Evolutionary conservation across 805 yeast genomes (phyloP), one percentile per base, ranked within the genome.

Genomic region (Zygotorulaspora chibaensis): DNA sequence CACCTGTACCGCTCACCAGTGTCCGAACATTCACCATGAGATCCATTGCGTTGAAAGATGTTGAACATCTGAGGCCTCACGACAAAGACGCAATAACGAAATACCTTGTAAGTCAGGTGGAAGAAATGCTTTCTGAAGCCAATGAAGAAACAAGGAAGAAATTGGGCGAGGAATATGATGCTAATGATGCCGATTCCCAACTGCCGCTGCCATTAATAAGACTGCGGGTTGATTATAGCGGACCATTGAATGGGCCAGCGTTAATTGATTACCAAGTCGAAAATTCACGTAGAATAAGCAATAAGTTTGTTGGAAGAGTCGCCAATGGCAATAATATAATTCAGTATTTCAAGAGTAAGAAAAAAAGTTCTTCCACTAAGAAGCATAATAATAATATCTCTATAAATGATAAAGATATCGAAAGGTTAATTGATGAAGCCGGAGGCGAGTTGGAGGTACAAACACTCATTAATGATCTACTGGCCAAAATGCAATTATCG

Each of bases 291-390:
- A 69, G 96, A 51, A 87, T 93, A 52, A 87, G 96, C 12, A 88
- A 90, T 58, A 71, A 87, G 57, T 93, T 91, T 71, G 95, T 86
- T 5, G 96, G 96, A 0, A 74, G 73, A 50, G 93, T 91, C 1
- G 99, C 98, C 3, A 93, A 93, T 62, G 80, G 83, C n/a, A 83
- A 87, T 57, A 95, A 89, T 56, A 87, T 90, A 8, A 77, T 91
- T 2, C 81, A 80, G 38, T 84, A 85, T 61, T 78, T 79, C 58
- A 76, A 79, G 59, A 78, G 74, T 52, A 72, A 58, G 62, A 71
- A 38, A 45, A 53, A 29, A 30, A 59, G 46, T 15, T 6, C 47
- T 29, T 6, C 47, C 28, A 16, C 43, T 17, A 17, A 54, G 3
- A 45, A 41, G 15, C 55, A 43, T 29, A 45, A 43, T 16, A 40